Conservation (phyloP, 257 asterid species). For the Solanum medicagineum region DNA sequence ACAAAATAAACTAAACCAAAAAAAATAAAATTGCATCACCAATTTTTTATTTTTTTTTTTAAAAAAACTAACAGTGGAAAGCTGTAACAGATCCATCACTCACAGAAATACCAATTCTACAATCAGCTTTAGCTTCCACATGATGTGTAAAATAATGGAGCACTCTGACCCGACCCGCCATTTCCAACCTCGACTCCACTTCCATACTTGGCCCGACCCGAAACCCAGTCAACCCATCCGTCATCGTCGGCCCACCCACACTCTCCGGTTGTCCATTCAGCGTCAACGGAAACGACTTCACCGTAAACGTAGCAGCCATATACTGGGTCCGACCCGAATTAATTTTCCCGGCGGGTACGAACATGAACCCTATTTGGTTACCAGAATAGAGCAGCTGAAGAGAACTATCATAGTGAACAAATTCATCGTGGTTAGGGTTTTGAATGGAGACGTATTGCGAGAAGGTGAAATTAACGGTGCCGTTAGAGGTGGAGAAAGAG, state of each 20-base stretch:
- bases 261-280: constrained; percentile 21
- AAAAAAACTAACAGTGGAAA: constrained; percentile 42
- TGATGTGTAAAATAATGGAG: constrained; percentile 60
- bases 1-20: neutral
- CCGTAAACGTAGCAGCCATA: constrained; percentile 77
- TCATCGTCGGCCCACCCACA: constrained; percentile 25
- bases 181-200: constrained; percentile 59
- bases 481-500: constrained; percentile 52
- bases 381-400: constrained; percentile 61
- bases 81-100: constrained; percentile 75
- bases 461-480: constrained; percentile 70
- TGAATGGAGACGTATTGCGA: constrained; percentile 54
- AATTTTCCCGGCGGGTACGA: constrained; percentile 80
- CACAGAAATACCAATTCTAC: constrained; percentile 49
- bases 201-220: constrained; percentile 62
- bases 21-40: neutral
- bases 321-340: constrained; percentile 46
- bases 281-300: constrained; percentile 49
- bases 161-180: constrained; percentile 78
- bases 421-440: constrained; percentile 70
- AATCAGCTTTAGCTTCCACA: constrained; percentile 50
- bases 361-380: constrained; percentile 71
- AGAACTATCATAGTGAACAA: constrained; percentile 83
- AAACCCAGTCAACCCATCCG: constrained; percentile 46
- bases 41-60: too few relatives aligned